Evolutionary conservation across 768 basidiomycete species (phyloP).

Genomic region (Pluteus cervinus): DNA sequence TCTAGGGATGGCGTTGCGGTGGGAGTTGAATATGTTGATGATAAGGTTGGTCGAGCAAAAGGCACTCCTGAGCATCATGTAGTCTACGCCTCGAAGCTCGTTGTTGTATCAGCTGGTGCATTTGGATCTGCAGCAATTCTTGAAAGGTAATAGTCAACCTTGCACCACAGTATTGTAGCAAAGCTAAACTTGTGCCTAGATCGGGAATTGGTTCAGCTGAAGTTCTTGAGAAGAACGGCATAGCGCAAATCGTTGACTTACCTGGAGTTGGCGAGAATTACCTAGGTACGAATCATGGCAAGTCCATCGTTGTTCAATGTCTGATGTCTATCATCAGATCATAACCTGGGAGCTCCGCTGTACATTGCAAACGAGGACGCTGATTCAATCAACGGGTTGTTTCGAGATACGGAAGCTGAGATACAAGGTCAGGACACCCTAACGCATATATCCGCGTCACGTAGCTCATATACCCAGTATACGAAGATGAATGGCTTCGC

Average conservation of each 20-base stretch:
- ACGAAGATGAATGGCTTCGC: conserved; percentile 19
- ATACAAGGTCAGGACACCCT: conserved; percentile 38
- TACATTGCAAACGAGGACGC: conserved; percentile 40
- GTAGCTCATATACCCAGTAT: no score
- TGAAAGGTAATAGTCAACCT: conserved; percentile 25
- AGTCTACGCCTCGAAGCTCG: conserved; percentile 27
- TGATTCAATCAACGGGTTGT: conserved; percentile 42
- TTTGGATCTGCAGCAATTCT: conserved; percentile 40
- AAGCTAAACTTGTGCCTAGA: no score
- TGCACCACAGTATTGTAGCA: no score
- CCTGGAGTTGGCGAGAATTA: conserved; percentile 13
- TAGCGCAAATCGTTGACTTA: conserved; percentile 1
- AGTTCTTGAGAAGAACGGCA: neutral
- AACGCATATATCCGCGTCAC: no score
- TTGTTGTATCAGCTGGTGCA: conserved; percentile 36
- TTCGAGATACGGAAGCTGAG: conserved; percentile 31
- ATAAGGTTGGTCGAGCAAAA: conserved; percentile 14
- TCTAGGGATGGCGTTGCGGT: conserved; percentile 24
- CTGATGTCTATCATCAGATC: conserved; percentile 32
- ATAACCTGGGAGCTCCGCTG: conserved; percentile 28
- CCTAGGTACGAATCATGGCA: conserved; percentile 26
- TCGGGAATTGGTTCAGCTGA: conserved; percentile 2
- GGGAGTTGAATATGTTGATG: conserved; percentile 36
- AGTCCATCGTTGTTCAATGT: neutral
- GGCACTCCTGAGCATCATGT: conserved; percentile 5